Evolutionary conservation across 164 flowering plant species (phyloP).

Genomic region (Brasenia schreberi): DNA sequence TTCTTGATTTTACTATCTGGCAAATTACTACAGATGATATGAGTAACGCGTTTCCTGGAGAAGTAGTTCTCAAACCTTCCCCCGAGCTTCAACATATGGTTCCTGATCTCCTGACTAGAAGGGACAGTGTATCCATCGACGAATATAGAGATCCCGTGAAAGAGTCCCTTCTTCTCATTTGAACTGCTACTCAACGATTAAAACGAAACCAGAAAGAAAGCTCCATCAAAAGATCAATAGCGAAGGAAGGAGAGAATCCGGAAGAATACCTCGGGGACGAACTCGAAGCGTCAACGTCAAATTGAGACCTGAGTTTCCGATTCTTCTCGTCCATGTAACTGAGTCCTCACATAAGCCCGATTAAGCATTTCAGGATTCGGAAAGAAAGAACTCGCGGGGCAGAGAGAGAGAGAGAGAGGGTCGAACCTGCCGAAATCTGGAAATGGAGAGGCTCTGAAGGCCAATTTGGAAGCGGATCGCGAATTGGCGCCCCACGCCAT

Average conservation of each 20-base stretch:
- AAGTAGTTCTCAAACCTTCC: constrained; percentile 91
- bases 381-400: background rate
- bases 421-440: constrained; percentile 64
- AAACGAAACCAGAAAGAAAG: background rate
- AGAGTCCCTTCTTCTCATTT: constrained; percentile 32
- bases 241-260: background rate
- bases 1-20: constrained; percentile 88
- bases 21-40: constrained; percentile 91
- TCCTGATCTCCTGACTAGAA: constrained; percentile 79
- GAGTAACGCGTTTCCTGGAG: constrained; percentile 74
- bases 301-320: constrained; percentile 70
- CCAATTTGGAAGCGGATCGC: constrained; percentile 49
- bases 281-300: constrained; percentile 56
- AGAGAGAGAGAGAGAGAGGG: background rate
- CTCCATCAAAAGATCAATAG: background rate
- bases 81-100: constrained; percentile 72
- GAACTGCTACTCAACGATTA: constrained; percentile 12
- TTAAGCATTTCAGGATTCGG: background rate
- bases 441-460: constrained; percentile 49
- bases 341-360: constrained; percentile 5
- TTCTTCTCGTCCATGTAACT: constrained; percentile 89
- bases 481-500: constrained; percentile 86
- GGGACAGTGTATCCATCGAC: constrained; percentile 92
- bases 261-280: constrained; percentile 13
- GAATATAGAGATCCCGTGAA: constrained; percentile 75